Base-by-base conservation (phyloP, 2,329 filamentous ascomycete genomes). In the Dothidotthia symphoricarpi region DNA sequence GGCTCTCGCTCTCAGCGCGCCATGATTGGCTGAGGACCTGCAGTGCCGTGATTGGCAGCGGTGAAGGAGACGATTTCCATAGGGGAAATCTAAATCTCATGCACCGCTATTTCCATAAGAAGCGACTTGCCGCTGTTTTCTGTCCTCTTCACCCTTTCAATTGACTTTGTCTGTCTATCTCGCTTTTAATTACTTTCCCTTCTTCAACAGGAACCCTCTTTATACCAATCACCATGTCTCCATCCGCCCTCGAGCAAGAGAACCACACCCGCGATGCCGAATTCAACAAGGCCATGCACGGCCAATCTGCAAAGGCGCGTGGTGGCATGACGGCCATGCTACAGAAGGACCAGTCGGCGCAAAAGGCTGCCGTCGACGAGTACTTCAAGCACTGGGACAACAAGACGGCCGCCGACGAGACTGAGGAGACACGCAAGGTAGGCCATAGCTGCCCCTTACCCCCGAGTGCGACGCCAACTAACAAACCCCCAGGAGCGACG, bases 311-410 rank as follows among this genome's bases (percentile, higher is more conserved):
- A 33, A 70, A 82, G 63, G 80, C 81, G 29, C 71, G 76, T 39
- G 86, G 85, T 61, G 87, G 88, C 53, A 79, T 96, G 57, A 74
- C 80, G 55, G 87, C 91, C 59, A 90, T 96, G 82, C 75, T 95
- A 61, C 76, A 77, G 66, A 98, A 98, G 75, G 84, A 93, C 68
- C 74, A 76, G 62, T 73, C 74, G 19, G 88, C 88, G 6, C 86
- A 94, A 64, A 81, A 88, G 66, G 83, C 84, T 35, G 88, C 88
- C 31, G 80, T 90, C 17, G 86, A 93, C 63, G 87, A 94, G 68
- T 95, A 95, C 73, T 95, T 95, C 75, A 94, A 94, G 77, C 89
- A 95, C 68, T 95, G 87, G 86, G 88, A 95, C 69, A 85, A 91
- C 74, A 89, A 94, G 72, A 70, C 74, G 30, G 85, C 75, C 31